Base-by-base conservation (phyloP, 2,329 filamentous ascomycete genomes). In the Lithohypha guttulata region DNA sequence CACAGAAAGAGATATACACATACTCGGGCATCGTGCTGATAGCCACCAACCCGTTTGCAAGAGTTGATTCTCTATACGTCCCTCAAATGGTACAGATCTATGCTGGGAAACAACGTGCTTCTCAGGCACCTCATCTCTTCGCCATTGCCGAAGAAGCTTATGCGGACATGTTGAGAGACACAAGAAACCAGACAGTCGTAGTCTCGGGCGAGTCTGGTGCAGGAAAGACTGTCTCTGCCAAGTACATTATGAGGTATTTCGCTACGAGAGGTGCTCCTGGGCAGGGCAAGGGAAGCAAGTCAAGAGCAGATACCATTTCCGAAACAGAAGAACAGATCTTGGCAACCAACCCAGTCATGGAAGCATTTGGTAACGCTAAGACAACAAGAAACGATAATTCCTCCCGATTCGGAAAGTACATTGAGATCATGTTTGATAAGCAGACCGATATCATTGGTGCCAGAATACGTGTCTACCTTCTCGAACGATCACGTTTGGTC, bases 201-300 rank as follows among this genome's bases (percentile, higher is more conserved):
- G 91, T 98, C n/a, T 98, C 91, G 23, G 91, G 91, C 60, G 91
- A 98, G 64, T 98, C 91, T 39, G 91, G 91, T 74, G 91, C 91
- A 48, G 91, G 91, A 57, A 98, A 98, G 69, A 98, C 91, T 4
- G 91, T 98, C 60, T 96, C 89, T 64, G 91, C 91, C 54, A 98
- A 98, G 68, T 96, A 98, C 65, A 96, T 98, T 60, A 98, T 98
- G 91, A 79, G 91, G 55, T 98, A 98, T 68, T 98, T 98, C 63
- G 91, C 91, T 47, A 98, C 91, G 29, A 79, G 91, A 74, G 91
- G 95, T 63, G 81, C 87, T 6, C 86, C 91, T 41, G 85, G 93
- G 54, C 84, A 87, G 59, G 80, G 81, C 34, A 80, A 77, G 48
- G 79, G 83, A 53, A 71, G 71, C 39, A 91, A 84, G 63, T 84